Evolutionary conservation across 805 yeast species (phyloP).

Genomic region (Brettanomyces anomalus): DNA sequence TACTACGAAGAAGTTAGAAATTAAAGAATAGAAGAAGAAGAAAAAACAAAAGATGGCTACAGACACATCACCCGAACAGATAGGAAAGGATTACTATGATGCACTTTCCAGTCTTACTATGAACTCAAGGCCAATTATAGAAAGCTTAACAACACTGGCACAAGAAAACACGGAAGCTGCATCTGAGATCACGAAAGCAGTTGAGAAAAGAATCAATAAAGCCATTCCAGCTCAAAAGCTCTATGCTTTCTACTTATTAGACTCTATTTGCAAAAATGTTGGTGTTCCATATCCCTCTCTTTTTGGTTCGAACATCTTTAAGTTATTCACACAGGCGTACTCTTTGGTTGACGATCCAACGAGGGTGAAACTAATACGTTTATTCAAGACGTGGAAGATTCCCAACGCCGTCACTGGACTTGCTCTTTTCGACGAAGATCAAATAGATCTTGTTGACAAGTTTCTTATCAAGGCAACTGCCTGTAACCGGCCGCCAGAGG

Average conservation of each 20-base stretch:
- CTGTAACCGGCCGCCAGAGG: constrained; percentile 18
- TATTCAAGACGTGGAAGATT: constrained; percentile 83
- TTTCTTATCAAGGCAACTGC: constrained; percentile 59
- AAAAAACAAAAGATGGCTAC: no score
- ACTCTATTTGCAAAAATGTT: constrained; percentile 84
- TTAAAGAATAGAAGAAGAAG: no score
- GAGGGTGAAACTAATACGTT: constrained; percentile 61
- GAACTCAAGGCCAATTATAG: constrained; percentile 85
- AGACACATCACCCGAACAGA: constrained; percentile 12
- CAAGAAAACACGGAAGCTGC: constrained; percentile 77
- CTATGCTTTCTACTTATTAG: constrained; percentile 75
- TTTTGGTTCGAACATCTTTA: constrained; percentile 61
- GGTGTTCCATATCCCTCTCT: constrained; percentile 84
- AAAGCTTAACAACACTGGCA: constrained; percentile 76
- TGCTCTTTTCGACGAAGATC: constrained; percentile 65
- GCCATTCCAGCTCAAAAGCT: constrained; percentile 80
- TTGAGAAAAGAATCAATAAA: constrained; percentile 64
- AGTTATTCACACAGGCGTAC: constrained; percentile 67
- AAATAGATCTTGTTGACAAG: constrained; percentile 61
- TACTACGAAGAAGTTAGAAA: background rate
- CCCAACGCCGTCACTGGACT: constrained; percentile 52
- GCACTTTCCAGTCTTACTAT: constrained; percentile 72
- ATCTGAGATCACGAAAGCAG: constrained; percentile 63
- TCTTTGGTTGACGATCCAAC: constrained; percentile 70
- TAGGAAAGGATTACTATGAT: constrained; percentile 56